Evolutionary conservation across 2,329 filamentous ascomycete genomes (phyloP), one percentile per base, ranked within the genome.

Genomic region (Cordyceps javanica): DNA sequence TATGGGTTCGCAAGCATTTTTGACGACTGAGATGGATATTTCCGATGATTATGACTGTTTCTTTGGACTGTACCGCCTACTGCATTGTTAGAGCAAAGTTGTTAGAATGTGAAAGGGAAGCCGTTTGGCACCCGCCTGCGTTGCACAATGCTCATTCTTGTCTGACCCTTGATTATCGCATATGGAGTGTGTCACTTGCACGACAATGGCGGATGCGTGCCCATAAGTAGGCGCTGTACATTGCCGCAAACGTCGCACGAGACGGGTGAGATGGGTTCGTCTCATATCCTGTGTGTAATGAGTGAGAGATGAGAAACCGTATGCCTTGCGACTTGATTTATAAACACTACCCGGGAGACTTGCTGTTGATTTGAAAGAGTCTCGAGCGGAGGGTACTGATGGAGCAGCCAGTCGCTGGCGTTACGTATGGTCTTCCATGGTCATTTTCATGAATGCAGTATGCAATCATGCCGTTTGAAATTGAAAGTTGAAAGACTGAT

Each of bases 1-100:
- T 56, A 56, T 49, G 53, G 53, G 5, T 46, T 46, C 11, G 45
- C 42, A 10, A 56, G 53, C 44, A 48, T 56, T 39, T 56, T 46
- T 30, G 42, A 56, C 25, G 46, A 57, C 30, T 44, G 25, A 56
- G 13, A 3, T 16, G 28, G 25, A 32, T 34, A 11, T 23, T 30
- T 26, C 14, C 32, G 30, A 48, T 11, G 8, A 34, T 36, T 9
- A 11, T 38, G 38, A 32, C 7, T 42, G 3, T 54, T 9, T 14
- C 36, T 11, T 28, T 51, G 14, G 38, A 34, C 10, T 23, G 19
- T 30, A 39, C 13, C 7, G 21, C 5, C n/a, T n/a, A 41, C n/a
- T 23, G 44, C 23, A 41, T 46, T 36, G 46, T 19, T 28, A n/a
- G 13, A 28, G 30, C n/a, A 39, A 21, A 50, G 45, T 23, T 39